A percentile compares a stretch with the other conserved stretches of the same genome.
Conservation (phyloP, 768 basidiomycete species). For the Auricularia sp. region DNA sequence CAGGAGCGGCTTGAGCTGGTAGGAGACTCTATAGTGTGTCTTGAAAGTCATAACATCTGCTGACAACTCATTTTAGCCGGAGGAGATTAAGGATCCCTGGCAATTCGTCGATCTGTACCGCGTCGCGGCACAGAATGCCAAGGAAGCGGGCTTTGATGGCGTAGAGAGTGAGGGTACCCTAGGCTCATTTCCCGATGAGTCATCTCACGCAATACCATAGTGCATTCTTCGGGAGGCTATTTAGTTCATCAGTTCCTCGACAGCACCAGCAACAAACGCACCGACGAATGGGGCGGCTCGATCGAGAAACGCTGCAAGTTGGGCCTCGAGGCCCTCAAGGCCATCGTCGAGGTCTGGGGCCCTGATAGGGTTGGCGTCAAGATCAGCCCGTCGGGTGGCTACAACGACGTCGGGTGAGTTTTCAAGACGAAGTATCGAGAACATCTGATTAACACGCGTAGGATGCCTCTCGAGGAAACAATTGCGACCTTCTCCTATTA, state of each 20-base stretch:
- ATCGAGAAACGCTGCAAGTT: conserved; percentile 34
- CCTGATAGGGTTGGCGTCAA: conserved; percentile 34
- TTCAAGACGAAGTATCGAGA: no score
- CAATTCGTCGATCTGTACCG: conserved; percentile 28
- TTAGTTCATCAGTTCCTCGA: conserved; percentile 30
- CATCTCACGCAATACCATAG: no score
- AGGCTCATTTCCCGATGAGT: no score
- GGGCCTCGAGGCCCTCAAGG: conserved; percentile 25
- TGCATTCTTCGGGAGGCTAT: no score
- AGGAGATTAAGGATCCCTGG: no score
- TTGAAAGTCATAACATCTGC: no score
- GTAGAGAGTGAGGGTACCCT: conserved; percentile 26
- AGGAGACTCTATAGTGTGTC: no score
- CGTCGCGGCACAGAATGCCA: conserved; percentile 36
- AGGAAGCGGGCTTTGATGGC: conserved; percentile 47
- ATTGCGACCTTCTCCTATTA: no score
- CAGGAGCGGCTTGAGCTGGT: no score
- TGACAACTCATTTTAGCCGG: no score
- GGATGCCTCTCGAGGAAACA: no score
- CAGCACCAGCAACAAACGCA: conserved; percentile 25
- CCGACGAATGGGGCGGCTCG: conserved; percentile 35
- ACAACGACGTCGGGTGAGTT: conserved; percentile 34
- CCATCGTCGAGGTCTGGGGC: conserved; percentile 30
- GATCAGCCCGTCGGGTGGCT: conserved; percentile 32
- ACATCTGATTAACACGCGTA: no score